These are phyloP conservation scores for Rhinocladiella mackenziei DNA, from an alignment of 2,329 filamentous ascomycete genomes.

Conservation along the genomic window DNA sequence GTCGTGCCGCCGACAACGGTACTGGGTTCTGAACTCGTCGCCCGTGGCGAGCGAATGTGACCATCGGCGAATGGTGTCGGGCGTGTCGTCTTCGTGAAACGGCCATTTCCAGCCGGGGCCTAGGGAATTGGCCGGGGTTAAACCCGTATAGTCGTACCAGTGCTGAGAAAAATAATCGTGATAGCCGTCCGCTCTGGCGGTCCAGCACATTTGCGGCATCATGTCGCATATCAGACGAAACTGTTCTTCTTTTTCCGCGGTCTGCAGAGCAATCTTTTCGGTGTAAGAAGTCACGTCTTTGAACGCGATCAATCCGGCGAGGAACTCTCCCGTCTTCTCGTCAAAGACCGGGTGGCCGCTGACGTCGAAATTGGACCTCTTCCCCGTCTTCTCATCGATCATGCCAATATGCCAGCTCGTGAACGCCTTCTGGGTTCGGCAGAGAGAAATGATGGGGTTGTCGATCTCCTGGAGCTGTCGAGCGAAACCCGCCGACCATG, in stretches of 20 bases:
- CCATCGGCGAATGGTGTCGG: conserved; percentile 56
- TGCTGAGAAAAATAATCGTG: conserved; percentile 71
- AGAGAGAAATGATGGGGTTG: conserved; percentile 62
- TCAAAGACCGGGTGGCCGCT: conserved; percentile 66
- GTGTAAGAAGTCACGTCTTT: conserved; percentile 69
- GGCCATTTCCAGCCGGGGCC: conserved; percentile 60
- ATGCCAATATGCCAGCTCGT: conserved; percentile 60
- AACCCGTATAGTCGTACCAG: conserved; percentile 77
- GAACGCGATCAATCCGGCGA: conserved; percentile 68
- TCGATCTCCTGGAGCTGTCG: conserved; percentile 55
- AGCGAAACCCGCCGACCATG: conserved; percentile 66
- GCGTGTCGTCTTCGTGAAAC: conserved; percentile 68
- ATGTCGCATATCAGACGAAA: conserved; percentile 74
- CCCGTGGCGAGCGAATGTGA: conserved; percentile 61
- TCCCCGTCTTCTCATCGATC: conserved; percentile 51
- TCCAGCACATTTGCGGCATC: conserved; percentile 71
- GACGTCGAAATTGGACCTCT: conserved; percentile 59
- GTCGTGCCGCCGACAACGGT: conserved; percentile 62
- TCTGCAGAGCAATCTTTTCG: conserved; percentile 65
- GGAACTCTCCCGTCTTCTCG: conserved; percentile 63
- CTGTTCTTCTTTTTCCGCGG: conserved; percentile 65
- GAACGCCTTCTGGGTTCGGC: conserved; percentile 60
- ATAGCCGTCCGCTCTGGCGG: conserved; percentile 60
- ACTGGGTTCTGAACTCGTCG: conserved; percentile 65
- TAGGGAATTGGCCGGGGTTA: conserved; percentile 59